Evolutionary conservation across 805 yeast species (phyloP), one percentile per base, ranked within the genome.

Genomic region (Sugiyamaella boreocaroliniensis): DNA sequence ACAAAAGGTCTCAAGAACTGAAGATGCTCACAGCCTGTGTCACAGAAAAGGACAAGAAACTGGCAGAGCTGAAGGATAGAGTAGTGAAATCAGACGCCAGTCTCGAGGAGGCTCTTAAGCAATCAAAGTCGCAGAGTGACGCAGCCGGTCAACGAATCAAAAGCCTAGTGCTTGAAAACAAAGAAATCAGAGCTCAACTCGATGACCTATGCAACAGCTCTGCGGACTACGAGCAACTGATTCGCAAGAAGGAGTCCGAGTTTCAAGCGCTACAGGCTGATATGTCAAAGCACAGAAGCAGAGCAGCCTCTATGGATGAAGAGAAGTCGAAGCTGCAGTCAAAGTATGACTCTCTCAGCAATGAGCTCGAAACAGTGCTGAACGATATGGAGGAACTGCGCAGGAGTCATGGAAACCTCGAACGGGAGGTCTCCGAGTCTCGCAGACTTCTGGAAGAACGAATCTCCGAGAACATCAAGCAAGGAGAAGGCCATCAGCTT

Each of bases 371-470:
- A 58, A 47, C 61, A 47, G 48, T 58, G 61, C 51, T 64, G 57
- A 40, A 58, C 54, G 57, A 70, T 61, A 54, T 71, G 40, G 42
- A 43, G 22, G 47, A 48, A 11, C 55, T 60, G 14, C 48, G 47
- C 15, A 48, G 43, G 26, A 50, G 48, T 29, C 50, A 50, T 29
- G 18, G 48, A 8, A 44, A 46, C 16, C 63, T 81, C 20, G 77
- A 79, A 55, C 74, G 72, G 41, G 79, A 77, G 46, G 74, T 76
- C 6, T 63, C 60, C 44, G 75, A 75, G 55, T 72, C 77, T 7
- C 71, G 69, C 44, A 68, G 68, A 4, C 58, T 77, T 8, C 61
- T 76, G 40, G 76, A 76, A 48, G 69, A 69, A 40, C 74, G 47
- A 29, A 56, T 57, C 19, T 50, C 60, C 11, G 60, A 57, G 32